phyloP scores from a whole-genome alignment of 768 basidiomycete species.

The Russula vinacea region DNA sequence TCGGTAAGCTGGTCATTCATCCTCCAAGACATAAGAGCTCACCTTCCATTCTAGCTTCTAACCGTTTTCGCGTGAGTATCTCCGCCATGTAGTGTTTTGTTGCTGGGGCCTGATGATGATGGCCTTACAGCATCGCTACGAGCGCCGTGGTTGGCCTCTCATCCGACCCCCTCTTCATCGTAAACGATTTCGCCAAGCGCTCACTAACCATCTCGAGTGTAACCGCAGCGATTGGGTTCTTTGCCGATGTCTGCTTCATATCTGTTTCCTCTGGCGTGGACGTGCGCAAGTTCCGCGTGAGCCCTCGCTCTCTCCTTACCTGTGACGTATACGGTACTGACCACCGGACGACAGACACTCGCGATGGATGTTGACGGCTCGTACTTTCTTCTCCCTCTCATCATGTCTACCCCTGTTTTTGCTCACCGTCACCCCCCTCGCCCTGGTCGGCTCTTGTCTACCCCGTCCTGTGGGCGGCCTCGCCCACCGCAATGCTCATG shows the following conservation, averaged over 20 bases:
- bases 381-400: constrained; percentile 66
- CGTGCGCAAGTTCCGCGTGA: constrained; percentile 51
- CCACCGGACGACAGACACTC: constrained; percentile 38
- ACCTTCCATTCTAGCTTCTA: too few relatives aligned
- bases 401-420: constrained; percentile 61
- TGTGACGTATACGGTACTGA: constrained; percentile 9
- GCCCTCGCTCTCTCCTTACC: constrained; percentile 33
- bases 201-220: constrained; percentile 58
- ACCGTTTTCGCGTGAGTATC: constrained; percentile 51
- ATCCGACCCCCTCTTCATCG: constrained; percentile 48
- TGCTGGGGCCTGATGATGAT: constrained; percentile 11
- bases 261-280: constrained; percentile 57
- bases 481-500: constrained; percentile 59
- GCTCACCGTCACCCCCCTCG: constrained; percentile 53
- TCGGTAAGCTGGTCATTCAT: too few relatives aligned
- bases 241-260: constrained; percentile 63
- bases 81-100: neutral
- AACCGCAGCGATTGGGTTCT: constrained; percentile 62
- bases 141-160: constrained; percentile 63
- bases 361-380: constrained; percentile 56
- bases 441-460: constrained; percentile 60
- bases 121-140: constrained; percentile 42
- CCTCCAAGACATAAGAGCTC: too few relatives aligned
- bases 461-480: constrained; percentile 58
- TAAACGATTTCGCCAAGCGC: constrained; percentile 46